Evolutionary conservation across 768 basidiomycete genomes (phyloP), one percentile per base, ranked within the genome.

Genomic region (Gymnopilus dilepis): DNA sequence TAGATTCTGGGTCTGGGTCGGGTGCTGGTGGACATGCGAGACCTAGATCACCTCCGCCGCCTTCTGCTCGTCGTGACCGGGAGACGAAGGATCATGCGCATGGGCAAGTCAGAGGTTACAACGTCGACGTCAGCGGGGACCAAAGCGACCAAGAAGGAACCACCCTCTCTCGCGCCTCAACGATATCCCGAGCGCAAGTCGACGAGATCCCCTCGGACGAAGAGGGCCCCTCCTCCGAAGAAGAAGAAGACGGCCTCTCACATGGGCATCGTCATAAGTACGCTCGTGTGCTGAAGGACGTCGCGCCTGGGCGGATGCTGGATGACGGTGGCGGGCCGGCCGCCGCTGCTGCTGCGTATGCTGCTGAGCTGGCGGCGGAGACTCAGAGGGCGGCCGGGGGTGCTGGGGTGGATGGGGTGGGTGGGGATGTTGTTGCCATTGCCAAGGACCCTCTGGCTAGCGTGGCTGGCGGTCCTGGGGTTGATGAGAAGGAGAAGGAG

Each of bases 301-400:
- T 47, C 22, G 22, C 8, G 2, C 24, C 45, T 28, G 45, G 24
- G 24, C 8, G 5, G 45, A 9, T 47, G 24, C 15, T 47, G 22
- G n/a, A 28, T 1, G n/a, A 47, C 15, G 22, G 24, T 0, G 26
- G 45, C 3, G 45, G 41, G 41, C 17, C 26, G 26, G 47, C 22
- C 22, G 28, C 47, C 6, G 28, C 47, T 31, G 45, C 45, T 48
- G 45, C 45, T 48, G 45, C 45, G 45, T 48, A 48, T 48, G 45
- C 45, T 24, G 45, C 45, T 48, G 24, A 28, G 28, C 12, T 48
- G 5, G 22, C 57, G 12, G 31, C 34, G 26, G 55, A n/a, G 31
- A 45, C 28, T 9, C 33, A 37, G 13, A 33, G 21, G 34, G 15
- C 22, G 52, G 34, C 17, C 4, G 30, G 19, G 30, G 43, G 19